Base-by-base conservation (phyloP, 2,329 filamentous ascomycete species). In the Alternaria brassicicola region DNA sequence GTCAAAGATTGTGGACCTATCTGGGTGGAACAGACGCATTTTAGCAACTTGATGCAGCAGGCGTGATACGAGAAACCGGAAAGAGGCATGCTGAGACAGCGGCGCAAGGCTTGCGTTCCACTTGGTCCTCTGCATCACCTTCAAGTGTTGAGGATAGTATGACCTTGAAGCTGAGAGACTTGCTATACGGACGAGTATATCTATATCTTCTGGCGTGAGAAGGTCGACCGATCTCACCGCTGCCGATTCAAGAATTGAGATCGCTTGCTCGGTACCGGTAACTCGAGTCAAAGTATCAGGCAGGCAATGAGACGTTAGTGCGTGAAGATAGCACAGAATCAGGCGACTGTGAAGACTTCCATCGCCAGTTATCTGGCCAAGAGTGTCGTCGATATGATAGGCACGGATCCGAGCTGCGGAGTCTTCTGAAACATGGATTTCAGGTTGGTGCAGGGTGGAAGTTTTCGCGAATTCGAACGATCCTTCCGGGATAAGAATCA, bases 241-340 rank as follows among this genome's bases (percentile, higher is more conserved):
- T 0, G 83, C 83, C 0, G 82, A 84, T 0, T 57, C 41, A 0
- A 88, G 67, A 1, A 85, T 83, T 0, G 66, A 61, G 0, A 88
- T 63, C 0, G 85, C 83, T 43, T 83, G 70, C 61, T 88, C 85
- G 0, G 84, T 86, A 0, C 86, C 86, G 0, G 84, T 88, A 5
- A 72, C 70, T 0, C 65, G 45, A 0, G 81, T 84, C 0, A 87
- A 73, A 0, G 71, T 73, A 62, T 88, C 85, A 0, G 82, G 80
- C 0, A 86, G 70, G 25, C 78, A 84, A 47, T 80, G 79, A 0
- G 85, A 84, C 0, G 86, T 88, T 0, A 86, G 55, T 0, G 82
- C 84, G 59, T 88, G 85, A 0, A 88, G 69, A 26, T 83, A 83
- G 8, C 57, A 76, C 0, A 86, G 72, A 17, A 81, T 78, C 0